These are phyloP conservation scores for Alternaria ventricosa DNA, from an alignment of 2,329 filamentous ascomycete genomes.

Conservation along the genomic window DNA sequence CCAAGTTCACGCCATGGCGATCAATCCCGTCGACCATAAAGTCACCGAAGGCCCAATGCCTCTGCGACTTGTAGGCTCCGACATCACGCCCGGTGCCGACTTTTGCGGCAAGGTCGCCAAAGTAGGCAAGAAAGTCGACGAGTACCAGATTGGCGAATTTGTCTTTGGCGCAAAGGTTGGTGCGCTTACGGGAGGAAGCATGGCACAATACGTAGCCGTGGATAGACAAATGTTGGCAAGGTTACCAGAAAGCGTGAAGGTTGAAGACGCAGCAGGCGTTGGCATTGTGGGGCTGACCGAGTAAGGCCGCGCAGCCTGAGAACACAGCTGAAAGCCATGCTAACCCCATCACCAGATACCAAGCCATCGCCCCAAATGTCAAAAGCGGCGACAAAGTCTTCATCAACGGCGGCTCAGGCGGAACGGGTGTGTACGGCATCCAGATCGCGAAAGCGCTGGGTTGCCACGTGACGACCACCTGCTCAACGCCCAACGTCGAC, in stretches of 20 bases:
- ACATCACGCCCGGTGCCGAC: constrained; percentile 56
- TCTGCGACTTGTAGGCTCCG: constrained; percentile 44
- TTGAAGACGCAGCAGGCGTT: constrained; percentile 47
- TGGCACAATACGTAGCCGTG: constrained; percentile 49
- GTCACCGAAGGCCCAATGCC: constrained; percentile 57
- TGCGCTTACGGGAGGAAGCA: constrained; percentile 42
- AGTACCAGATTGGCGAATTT: constrained; percentile 45
- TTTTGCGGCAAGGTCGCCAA: constrained; percentile 58
- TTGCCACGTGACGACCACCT: constrained; percentile 65
- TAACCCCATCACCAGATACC: constrained; percentile 19
- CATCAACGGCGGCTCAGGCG: constrained; percentile 70
- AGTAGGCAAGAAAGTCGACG: constrained; percentile 33
- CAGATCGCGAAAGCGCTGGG: constrained; percentile 69
- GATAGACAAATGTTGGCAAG: constrained; percentile 20
- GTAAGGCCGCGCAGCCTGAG: constrained; percentile 5
- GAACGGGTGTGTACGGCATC: constrained; percentile 65
- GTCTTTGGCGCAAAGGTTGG: constrained; percentile 50
- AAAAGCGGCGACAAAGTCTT: constrained; percentile 61
- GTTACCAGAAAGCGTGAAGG: constrained; percentile 35
- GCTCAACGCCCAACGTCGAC: constrained; percentile 64
- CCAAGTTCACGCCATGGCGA: constrained; percentile 58
- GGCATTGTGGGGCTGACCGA: constrained; percentile 50
- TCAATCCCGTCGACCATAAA: constrained; percentile 73
- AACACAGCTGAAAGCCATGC: not conserved
- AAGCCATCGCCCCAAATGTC: constrained; percentile 46